Evolutionary conservation across 345 rosid genomes (phyloP), one percentile per base, ranked within the genome.

Genomic region (Populus nigra): DNA sequence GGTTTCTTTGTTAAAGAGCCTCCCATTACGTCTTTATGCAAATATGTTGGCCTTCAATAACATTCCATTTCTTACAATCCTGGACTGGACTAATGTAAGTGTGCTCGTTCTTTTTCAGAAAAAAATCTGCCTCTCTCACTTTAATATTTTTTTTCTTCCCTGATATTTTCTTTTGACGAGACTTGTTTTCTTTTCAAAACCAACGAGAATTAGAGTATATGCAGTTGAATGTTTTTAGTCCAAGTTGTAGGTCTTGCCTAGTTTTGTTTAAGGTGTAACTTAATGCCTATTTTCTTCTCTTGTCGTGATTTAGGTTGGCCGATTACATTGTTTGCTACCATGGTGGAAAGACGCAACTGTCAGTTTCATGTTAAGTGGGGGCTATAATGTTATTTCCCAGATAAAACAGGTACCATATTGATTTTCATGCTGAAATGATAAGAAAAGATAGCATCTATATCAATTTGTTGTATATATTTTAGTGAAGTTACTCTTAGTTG

Each of bases 291-390:
- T 2, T 29, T 73, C 4, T 41, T 71, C 39, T 59, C 79, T 41
- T 74, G 73, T 66, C 65, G 23, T n/a, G 75, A 38, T 77, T 25
- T 79, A 93, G 99, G 88, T 92, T 61, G 99, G 99, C 82, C 88
- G 93, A 49, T 83, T 95, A 85, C 98, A 95, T 85, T 93, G 97
- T 83, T 84, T 86, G 68, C 91, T 79, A 88, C 91, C 92, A 65
- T 93, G 99, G 97, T 93, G 98, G 99, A 93, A 89, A 69, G 93
- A 93, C 88, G 94, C 97, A 57, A 86, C 92, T 25, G 93, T 96
- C 43, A 87, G 82, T 83, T 96, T 93, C 65, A 96, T 93, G 98
- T 84, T 87, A 7, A 87, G 91, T 77, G 98, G 99, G 17, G 97
- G 99, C 75, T 95, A 92, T 83, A 87, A 88, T 68, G 91, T 95